Percentiles rank a stretch among this genome's conserved stretches.
Conservation (phyloP, 495 filamentous ascomycete genomes). For the Pyrenula massariospora region DNA sequence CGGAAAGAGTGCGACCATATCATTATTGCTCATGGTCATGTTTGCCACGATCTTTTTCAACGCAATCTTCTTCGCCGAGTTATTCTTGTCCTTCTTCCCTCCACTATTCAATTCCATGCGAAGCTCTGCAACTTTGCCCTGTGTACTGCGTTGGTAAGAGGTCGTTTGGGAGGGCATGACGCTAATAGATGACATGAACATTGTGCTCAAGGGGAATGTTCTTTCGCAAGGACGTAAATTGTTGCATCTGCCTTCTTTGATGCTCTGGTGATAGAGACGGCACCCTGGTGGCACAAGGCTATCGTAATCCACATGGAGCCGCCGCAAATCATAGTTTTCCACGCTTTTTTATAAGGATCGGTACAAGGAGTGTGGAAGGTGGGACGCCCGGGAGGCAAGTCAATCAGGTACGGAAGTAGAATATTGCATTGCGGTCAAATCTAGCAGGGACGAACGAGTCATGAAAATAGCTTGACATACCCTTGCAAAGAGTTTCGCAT, state of each 20-base stretch:
- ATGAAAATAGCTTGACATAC: slow-evolving; percentile 46
- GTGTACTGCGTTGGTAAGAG: slow-evolving; percentile 20
- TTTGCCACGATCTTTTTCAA: slow-evolving; percentile 99
- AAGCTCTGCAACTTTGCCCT: slow-evolving; percentile 99
- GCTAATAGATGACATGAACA: slow-evolving; percentile 4
- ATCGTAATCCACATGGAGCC: no score
- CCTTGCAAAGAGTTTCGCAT: slow-evolving; percentile 98
- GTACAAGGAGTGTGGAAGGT: no score
- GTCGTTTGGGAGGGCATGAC: background rate
- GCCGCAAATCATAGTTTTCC: no score
- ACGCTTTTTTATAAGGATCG: no score
- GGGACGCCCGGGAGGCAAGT: no score
- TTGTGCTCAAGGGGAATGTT: background rate
- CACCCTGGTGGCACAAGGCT: no score
- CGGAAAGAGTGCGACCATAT: slow-evolving; percentile 95
- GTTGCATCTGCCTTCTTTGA: no score
- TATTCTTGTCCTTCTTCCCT: slow-evolving; percentile 97
- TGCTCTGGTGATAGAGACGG: no score
- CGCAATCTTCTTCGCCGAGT: slow-evolving; percentile 92
- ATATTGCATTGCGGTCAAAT: background rate
- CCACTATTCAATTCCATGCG: slow-evolving; percentile 86
- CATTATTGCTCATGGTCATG: slow-evolving; percentile 99
- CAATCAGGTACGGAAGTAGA: no score
- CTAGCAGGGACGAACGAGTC: slow-evolving; percentile 8
- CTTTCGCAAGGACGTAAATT: no score